Conservation (phyloP, 306 rosid species). For the Cucurbita maxima region DNA sequence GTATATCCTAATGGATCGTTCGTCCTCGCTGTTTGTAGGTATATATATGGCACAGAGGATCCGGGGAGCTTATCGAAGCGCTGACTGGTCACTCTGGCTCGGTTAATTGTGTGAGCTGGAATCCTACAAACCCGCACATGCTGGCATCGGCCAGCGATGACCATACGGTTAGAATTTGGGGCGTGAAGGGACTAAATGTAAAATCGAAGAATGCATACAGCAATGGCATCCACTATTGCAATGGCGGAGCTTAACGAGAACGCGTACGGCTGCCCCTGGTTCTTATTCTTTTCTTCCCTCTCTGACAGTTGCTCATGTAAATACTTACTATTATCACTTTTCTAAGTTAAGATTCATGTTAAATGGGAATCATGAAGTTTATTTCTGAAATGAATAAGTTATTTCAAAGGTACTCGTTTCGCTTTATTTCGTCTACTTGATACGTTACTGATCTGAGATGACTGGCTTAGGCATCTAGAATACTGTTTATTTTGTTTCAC, state of each 20-base stretch:
- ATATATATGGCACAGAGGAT: slow-evolving; percentile 72
- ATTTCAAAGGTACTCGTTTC: neutral
- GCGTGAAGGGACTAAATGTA: slow-evolving; percentile 41
- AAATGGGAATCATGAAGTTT: slow-evolving; percentile 15
- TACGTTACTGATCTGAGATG: neutral
- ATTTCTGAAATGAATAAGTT: slow-evolving; percentile 2
- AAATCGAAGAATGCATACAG: slow-evolving; percentile 40
- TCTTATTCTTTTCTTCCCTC: slow-evolving; percentile 25
- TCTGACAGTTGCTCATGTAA: slow-evolving; percentile 62
- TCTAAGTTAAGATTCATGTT: slow-evolving; percentile 56
- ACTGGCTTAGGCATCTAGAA: neutral
- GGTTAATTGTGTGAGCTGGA: slow-evolving; percentile 94
- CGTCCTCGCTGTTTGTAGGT: slow-evolving; percentile 38
- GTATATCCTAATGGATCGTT: slow-evolving; percentile 2
- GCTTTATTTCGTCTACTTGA: neutral
- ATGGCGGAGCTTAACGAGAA: slow-evolving; percentile 48
- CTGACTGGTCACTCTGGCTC: slow-evolving; percentile 93
- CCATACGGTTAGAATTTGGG: slow-evolving; percentile 92
- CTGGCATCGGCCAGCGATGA: slow-evolving; percentile 96
- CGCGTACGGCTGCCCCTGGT: slow-evolving; percentile 8
- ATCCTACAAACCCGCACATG: slow-evolving; percentile 89
- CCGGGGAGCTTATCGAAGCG: slow-evolving; percentile 58
- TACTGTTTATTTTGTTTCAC: neutral
- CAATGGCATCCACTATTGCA: slow-evolving; percentile 79
- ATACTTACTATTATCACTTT: slow-evolving; percentile 34